A percentile compares a stretch with the other conserved stretches of the same genome.
Evolutionary conservation across 176 grass and related monocot genomes (phyloP).

Genomic region (Elaeis guineensis): DNA sequence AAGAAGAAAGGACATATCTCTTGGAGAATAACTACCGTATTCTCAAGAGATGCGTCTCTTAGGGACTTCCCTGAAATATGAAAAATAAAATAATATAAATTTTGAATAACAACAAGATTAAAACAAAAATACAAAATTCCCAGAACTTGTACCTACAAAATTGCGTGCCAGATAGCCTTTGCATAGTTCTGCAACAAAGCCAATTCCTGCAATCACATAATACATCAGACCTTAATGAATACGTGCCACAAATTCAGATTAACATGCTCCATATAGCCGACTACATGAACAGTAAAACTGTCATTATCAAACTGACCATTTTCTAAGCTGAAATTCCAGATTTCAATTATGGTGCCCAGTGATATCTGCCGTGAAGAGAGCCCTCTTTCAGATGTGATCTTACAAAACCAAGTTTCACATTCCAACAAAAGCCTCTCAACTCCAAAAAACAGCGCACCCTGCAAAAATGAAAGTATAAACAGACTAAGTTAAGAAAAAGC

Average conservation of each 20-base stretch:
- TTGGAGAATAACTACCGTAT: too few relatives aligned
- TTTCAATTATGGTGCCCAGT: constrained; percentile 8
- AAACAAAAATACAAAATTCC: background rate
- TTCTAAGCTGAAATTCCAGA: constrained; percentile 19
- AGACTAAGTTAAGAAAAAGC: background rate
- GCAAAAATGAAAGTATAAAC: background rate
- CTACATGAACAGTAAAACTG: background rate
- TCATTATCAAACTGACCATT: constrained; percentile 8
- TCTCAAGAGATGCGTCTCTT: too few relatives aligned
- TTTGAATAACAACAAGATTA: too few relatives aligned
- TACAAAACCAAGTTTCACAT: constrained; percentile 45
- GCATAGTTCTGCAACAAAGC: constrained; percentile 36
- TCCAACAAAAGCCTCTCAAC: constrained; percentile 46
- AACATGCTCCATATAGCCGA: background rate
- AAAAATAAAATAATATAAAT: background rate
- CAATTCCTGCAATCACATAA: constrained; percentile 33
- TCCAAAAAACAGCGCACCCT: constrained; percentile 55
- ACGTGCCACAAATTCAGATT: too few relatives aligned
- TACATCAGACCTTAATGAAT: constrained; percentile 4
- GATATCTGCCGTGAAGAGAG: background rate
- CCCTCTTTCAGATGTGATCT: constrained; percentile 12
- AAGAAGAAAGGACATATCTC: too few relatives aligned
- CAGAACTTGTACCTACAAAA: constrained; percentile 51
- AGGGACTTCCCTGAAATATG: too few relatives aligned
- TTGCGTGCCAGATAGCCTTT: constrained; percentile 47